Conservation (phyloP, 345 rosid species). For the Tarenaya hassleriana region DNA sequence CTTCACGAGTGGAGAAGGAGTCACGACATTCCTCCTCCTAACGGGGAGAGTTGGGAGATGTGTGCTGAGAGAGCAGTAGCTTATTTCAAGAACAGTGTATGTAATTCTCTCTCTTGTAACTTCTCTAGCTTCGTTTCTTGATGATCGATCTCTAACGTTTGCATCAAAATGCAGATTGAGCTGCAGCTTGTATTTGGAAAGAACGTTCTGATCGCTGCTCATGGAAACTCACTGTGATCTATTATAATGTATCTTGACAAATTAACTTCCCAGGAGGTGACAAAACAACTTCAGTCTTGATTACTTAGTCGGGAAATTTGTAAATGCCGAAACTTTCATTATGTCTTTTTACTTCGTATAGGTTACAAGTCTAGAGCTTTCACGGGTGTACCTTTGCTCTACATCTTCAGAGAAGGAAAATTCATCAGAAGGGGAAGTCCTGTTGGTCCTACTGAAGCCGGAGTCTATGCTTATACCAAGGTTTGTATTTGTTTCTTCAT, state of each 20-base stretch:
- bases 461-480: conserved; percentile 92
- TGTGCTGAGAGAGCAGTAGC: conserved; percentile 72
- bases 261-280: conserved; percentile 92
- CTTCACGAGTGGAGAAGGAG: not conserved
- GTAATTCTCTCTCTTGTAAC: not conserved
- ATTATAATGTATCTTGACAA: conserved; percentile 96
- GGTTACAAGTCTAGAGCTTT: conserved; percentile 79
- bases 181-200: conserved; percentile 82
- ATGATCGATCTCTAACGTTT: not conserved
- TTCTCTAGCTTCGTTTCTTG: not conserved
- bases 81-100: conserved; percentile 28
- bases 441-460: conserved; percentile 75
- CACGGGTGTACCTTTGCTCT: conserved; percentile 97
- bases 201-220: conserved; percentile 91
- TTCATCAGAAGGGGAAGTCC: conserved; percentile 94
- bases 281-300: not conserved
- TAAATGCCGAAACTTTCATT: not conserved
- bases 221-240: conserved; percentile 88
- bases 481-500: conserved; percentile 30
- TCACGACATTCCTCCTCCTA: conserved; percentile 9
- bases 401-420: conserved; percentile 80
- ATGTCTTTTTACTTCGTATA: conserved; percentile 24
- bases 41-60: conserved; percentile 98
- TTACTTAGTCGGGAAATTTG: not conserved
- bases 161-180: conserved; percentile 46